Conservation (phyloP, 2,329 filamentous ascomycete species). For the Emmonsiellopsis sp. region DNA sequence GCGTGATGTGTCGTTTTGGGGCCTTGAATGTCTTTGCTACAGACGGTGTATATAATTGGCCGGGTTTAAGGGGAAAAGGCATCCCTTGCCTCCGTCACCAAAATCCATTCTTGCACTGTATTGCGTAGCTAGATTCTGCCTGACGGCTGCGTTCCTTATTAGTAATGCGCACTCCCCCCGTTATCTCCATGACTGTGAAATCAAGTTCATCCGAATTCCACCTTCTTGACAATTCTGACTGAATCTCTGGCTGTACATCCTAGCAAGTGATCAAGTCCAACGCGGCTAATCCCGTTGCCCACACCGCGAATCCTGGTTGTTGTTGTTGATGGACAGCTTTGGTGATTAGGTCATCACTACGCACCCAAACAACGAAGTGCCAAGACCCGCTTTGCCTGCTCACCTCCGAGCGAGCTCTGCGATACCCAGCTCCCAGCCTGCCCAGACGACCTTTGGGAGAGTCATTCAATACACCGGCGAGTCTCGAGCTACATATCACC, state of each 20-base stretch:
- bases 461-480: not conserved
- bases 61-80: not conserved
- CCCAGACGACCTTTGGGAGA: not conserved
- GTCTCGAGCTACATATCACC: not conserved
- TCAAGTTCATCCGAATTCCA: not conserved
- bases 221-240: no score
- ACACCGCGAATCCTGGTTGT: no score
- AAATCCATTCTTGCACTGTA: not conserved
- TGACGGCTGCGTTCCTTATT: not conserved
- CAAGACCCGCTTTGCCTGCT: not conserved
- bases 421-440: not conserved
- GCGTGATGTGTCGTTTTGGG: constrained; percentile 44
- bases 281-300: no score
- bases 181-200: not conserved
- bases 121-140: constrained; percentile 2
- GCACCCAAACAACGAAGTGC: not conserved
- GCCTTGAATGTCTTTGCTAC: not conserved
- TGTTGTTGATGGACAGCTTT: no score
- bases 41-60: not conserved
- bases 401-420: not conserved
- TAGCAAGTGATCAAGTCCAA: no score
- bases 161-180: not conserved
- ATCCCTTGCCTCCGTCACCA: not conserved
- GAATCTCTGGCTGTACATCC: no score
- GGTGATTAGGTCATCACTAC: constrained; percentile 1